Percentiles rank a stretch among this genome's conserved stretches.
These are phyloP conservation scores for Lepidium aucheri DNA, from an alignment of 345 rosid genomes.

Conservation along the genomic window DNA sequence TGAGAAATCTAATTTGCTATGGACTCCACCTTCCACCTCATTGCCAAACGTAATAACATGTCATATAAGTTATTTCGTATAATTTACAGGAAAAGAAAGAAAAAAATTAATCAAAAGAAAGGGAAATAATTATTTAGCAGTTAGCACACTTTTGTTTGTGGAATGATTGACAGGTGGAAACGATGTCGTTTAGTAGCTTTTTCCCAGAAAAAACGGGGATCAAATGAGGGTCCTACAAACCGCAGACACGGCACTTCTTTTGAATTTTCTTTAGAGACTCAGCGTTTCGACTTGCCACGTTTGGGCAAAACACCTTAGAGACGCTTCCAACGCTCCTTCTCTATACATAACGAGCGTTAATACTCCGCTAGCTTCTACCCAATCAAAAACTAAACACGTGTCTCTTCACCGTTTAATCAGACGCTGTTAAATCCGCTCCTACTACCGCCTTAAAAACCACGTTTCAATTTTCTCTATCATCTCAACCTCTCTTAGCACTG, in stretches of 20 bases:
- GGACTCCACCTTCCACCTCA: too few relatives aligned
- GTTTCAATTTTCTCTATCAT: slow-evolving; percentile 10
- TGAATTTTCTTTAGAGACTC: slow-evolving; percentile 12
- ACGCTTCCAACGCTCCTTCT: slow-evolving; percentile 18
- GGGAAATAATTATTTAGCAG: background rate
- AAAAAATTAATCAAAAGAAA: background rate
- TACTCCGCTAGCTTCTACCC: slow-evolving; percentile 12
- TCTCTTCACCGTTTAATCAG: slow-evolving; percentile 6
- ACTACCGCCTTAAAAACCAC: slow-evolving; percentile 8
- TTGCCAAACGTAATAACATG: background rate
- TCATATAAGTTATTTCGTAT: background rate
- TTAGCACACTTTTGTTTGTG: slow-evolving; percentile 5
- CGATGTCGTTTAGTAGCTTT: background rate
- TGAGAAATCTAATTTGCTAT: too few relatives aligned
- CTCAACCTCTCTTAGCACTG: background rate
- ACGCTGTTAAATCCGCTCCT: slow-evolving; percentile 21
- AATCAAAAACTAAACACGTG: slow-evolving; percentile 21
- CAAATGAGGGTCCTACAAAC: slow-evolving; percentile 18
- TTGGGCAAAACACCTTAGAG: background rate
- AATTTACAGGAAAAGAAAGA: background rate
- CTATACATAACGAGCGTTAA: slow-evolving; percentile 23
- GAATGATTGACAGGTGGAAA: slow-evolving; percentile 3
- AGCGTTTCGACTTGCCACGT: slow-evolving; percentile 10
- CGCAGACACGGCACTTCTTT: slow-evolving; percentile 27
- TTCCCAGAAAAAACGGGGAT: slow-evolving; percentile 19